Conservation (phyloP, 257 asterid genomes). For the Nicotiana paniculata region DNA sequence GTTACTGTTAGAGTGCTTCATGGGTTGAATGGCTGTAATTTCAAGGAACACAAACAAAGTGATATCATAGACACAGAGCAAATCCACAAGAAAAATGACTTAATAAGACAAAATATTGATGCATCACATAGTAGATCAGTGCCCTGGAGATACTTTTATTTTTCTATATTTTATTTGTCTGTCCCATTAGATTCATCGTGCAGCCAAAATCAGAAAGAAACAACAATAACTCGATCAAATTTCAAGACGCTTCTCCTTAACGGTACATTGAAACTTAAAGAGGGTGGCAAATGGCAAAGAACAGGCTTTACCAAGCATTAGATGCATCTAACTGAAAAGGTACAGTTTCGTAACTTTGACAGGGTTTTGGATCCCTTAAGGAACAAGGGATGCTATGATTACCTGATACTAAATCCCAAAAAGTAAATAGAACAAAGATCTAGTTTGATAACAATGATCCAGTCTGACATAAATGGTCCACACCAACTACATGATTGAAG, state of each 20-base stretch:
- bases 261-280: not conserved
- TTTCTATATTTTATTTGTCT: not conserved
- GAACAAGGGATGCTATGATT: not conserved
- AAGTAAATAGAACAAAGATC: not conserved
- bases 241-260: not conserved
- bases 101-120: not conserved
- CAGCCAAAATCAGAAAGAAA: not conserved
- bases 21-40: not conserved
- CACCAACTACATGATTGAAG: not conserved
- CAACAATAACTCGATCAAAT: not conserved
- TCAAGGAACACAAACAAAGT: not conserved
- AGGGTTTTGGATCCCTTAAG: not conserved
- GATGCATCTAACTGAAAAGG: not conserved
- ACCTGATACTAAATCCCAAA: not conserved
- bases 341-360: not conserved
- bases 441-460: not conserved
- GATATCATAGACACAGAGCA: not conserved
- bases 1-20: not conserved
- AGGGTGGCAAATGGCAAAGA: not conserved
- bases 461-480: conserved; percentile 1
- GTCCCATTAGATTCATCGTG: not conserved
- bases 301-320: not conserved
- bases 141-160: not conserved
- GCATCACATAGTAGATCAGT: not conserved
- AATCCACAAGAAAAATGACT: not conserved